Evolutionary conservation across 1,139 yeast genomes (phyloP).

Genomic region (Geotrichum armillariae): DNA sequence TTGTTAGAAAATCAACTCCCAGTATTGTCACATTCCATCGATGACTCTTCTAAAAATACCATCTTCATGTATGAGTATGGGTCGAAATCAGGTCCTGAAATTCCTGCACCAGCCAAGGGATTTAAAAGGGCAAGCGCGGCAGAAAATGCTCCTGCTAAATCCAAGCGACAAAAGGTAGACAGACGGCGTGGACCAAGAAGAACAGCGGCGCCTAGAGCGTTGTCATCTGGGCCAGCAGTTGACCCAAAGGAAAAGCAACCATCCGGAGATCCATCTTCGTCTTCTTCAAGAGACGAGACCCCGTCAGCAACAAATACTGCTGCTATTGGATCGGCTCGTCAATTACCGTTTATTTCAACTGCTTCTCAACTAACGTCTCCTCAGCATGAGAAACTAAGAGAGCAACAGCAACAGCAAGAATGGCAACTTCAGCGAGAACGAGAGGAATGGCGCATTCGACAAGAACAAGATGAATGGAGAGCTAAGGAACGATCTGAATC

Average conservation of each 20-base stretch:
- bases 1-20: background rate
- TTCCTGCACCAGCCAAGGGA: background rate
- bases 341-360: background rate
- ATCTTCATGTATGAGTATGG: conserved; percentile 2
- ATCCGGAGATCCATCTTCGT: background rate
- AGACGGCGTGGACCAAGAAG: background rate
- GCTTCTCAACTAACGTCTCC: background rate
- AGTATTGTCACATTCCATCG: background rate
- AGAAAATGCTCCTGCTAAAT: background rate
- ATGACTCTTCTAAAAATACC: background rate
- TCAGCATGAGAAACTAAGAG: background rate
- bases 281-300: conserved; percentile 5
- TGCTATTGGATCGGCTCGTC: background rate
- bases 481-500: background rate
- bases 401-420: conserved; percentile 5
- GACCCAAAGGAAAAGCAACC: background rate
- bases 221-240: background rate
- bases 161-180: conserved; percentile 4
- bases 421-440: conserved; percentile 16
- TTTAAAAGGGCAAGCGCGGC: background rate
- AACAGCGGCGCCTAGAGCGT: background rate
- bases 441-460: background rate
- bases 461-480: conserved; percentile 1
- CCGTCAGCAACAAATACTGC: background rate
- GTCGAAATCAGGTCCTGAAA: background rate